Evolutionary conservation across 1,284 basidiomycete genomes (phyloP), one percentile per base, ranked within the genome.

Genomic region (Chondrostereum purpureum): DNA sequence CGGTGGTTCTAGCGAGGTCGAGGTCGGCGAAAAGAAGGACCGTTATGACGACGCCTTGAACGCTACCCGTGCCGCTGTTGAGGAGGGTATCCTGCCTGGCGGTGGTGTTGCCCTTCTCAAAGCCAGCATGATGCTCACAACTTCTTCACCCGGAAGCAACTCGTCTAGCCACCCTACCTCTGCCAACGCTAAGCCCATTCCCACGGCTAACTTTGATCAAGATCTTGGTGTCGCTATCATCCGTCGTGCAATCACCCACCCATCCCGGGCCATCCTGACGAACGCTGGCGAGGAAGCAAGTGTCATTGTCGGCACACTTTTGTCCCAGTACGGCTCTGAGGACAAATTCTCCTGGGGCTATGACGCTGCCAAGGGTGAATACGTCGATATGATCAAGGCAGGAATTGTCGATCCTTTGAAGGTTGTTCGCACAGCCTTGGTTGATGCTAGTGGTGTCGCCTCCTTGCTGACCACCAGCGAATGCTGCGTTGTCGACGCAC

Each of bases 1-100:
- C 54, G 95, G 95, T 50, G 95, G 95, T 37, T 74, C 83, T 41
- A 85, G 79, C 50, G 95, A 98, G 68, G 94, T 98, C 48, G 95
- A 98, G 71, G 95, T 98, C 53, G 80, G 94, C 13, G 95, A 99
- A 79, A 98, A 98, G 89, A 98, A 98, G 83, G 95, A 98, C 67
- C 79, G 94, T 43, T 98, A 96, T 65, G 95, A 99, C 60, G 95
- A 99, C 63, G 95, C 95, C 4, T 77, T 98, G 48, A 96, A 96
- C 66, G 93, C 93, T 14, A 98, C 95, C 4, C 88, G 95, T 47
- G 95, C 95, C 35, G 95, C 95, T 42, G 95, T 99, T 42, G 95
- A 97, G 71, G 92, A 97, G 67, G 95, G 95, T 62, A 96, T 98
- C 58, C 86, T 98, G 35, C 92, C 93, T 47, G 95, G 95, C 51